Evolutionary conservation across 805 yeast species (phyloP).

Genomic region (Ogataea trehaloabstinens): DNA sequence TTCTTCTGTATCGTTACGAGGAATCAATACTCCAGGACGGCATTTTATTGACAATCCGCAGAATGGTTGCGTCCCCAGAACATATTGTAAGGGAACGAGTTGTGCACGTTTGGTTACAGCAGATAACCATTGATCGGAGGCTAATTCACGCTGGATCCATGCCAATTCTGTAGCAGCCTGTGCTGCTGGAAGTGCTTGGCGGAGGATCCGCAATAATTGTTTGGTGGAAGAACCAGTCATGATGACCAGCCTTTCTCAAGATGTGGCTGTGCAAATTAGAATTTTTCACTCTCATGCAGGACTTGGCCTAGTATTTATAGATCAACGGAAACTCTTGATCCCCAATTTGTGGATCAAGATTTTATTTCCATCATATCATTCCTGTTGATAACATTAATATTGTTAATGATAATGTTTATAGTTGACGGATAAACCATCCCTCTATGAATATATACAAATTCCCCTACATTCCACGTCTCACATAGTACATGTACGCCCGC

Average conservation of each 20-base stretch:
- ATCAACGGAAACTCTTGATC: background rate
- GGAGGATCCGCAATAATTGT: conserved; percentile 12
- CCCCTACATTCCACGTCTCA: conserved; percentile 56
- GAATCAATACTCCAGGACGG: conserved; percentile 68
- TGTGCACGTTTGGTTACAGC: conserved; percentile 56
- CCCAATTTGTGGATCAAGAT: too few relatives aligned
- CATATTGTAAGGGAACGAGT: conserved; percentile 76
- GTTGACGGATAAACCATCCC: background rate
- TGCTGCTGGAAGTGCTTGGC: conserved; percentile 15
- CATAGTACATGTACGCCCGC: conserved; percentile 92
- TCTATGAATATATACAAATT: conserved; percentile 1
- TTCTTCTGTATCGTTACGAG: conserved; percentile 95
- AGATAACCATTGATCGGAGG: conserved; percentile 39
- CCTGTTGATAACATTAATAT: too few relatives aligned
- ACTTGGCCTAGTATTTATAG: background rate
- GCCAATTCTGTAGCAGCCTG: conserved; percentile 55
- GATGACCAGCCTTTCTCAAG: too few relatives aligned
- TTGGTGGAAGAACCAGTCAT: too few relatives aligned
- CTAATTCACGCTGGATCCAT: conserved; percentile 65
- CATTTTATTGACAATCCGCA: conserved; percentile 64
- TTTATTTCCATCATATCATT: too few relatives aligned
- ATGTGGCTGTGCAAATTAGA: background rate
- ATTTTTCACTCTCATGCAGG: background rate
- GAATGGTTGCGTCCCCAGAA: conserved; percentile 85
- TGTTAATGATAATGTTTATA: too few relatives aligned